Conservation (phyloP, 345 rosid genomes). For the Arabidopsis suecica region DNA sequence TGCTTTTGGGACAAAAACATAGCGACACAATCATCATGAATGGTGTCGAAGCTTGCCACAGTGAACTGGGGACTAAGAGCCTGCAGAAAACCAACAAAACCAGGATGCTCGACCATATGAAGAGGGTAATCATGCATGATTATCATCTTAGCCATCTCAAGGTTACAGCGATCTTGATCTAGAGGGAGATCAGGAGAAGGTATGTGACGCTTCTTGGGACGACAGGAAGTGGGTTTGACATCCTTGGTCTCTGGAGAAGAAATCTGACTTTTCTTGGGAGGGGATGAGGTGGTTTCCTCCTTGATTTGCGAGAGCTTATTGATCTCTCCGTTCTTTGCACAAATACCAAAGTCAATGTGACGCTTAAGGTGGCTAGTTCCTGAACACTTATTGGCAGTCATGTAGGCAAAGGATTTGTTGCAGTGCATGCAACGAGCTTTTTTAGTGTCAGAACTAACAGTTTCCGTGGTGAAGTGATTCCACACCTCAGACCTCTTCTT, state of each 20-base stretch:
- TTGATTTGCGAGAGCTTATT: slow-evolving; percentile 44
- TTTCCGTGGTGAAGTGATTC: slow-evolving; percentile 85
- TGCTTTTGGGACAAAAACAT: slow-evolving; percentile 75
- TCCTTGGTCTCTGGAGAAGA: slow-evolving; percentile 46
- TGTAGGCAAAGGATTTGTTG: slow-evolving; percentile 79
- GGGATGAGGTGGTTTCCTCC: slow-evolving; percentile 44
- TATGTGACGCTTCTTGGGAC: slow-evolving; percentile 58
- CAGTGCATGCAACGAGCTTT: slow-evolving; percentile 88
- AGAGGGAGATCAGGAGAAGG: slow-evolving; percentile 48
- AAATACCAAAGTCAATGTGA: slow-evolving; percentile 80
- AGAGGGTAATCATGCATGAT: slow-evolving; percentile 85
- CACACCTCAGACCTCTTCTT: slow-evolving; percentile 92
- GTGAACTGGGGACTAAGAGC: slow-evolving; percentile 71
- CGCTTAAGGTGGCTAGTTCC: slow-evolving; percentile 99
- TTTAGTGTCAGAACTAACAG: slow-evolving; percentile 59
- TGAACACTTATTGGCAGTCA: slow-evolving; percentile 69
- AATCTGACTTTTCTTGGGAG: slow-evolving; percentile 56
- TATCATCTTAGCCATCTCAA: slow-evolving; percentile 81
- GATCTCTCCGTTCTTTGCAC: slow-evolving; percentile 59
- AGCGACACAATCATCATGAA: slow-evolving; percentile 72
- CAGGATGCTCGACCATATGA: slow-evolving; percentile 85
- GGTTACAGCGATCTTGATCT: slow-evolving; percentile 67
- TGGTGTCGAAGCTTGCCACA: slow-evolving; percentile 55
- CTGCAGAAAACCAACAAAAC: slow-evolving; percentile 65
- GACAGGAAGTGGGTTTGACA: slow-evolving; percentile 39